phyloP scores from a whole-genome alignment of 768 basidiomycete genomes.

The Udeniomyces megalosporus region DNA sequence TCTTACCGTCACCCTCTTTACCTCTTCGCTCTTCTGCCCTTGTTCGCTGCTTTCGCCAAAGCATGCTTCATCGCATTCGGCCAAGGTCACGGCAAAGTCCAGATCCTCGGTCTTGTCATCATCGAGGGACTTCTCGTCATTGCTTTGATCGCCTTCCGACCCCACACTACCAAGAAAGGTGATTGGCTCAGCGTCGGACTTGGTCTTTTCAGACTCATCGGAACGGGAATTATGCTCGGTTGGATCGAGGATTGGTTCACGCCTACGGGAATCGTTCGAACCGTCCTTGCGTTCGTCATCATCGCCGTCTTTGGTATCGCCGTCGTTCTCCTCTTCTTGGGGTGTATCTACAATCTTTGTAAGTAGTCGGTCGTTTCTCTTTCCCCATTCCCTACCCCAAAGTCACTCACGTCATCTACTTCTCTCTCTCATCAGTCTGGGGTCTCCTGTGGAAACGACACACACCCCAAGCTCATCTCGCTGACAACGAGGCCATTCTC shows the following conservation, averaged over 20 bases:
- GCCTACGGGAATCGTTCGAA: conserved; percentile 43
- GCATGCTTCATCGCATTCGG: conserved; percentile 49
- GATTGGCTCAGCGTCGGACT: conserved; percentile 56
- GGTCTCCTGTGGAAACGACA: conserved; percentile 15
- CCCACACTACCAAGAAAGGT: conserved; percentile 50
- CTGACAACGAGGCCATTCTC: not conserved
- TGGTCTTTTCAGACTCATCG: conserved; percentile 49
- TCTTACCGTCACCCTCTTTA: conserved; percentile 46
- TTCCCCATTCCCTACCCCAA: no score
- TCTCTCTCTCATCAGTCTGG: conserved; percentile 3
- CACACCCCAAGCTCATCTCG: conserved; percentile 1
- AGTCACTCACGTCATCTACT: no score
- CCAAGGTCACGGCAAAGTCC: conserved; percentile 45
- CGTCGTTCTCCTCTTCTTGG: conserved; percentile 51
- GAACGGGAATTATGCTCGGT: conserved; percentile 54
- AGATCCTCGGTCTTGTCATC: conserved; percentile 50
- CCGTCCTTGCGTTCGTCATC: conserved; percentile 59
- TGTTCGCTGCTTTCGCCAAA: conserved; percentile 45
- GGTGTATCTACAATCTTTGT: conserved; percentile 39
- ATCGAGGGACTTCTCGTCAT: conserved; percentile 49
- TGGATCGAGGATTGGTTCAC: conserved; percentile 37
- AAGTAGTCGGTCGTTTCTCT: not conserved
- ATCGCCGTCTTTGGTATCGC: conserved; percentile 57
- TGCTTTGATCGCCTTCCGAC: conserved; percentile 40
- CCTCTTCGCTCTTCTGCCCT: conserved; percentile 48